phyloP scores from a whole-genome alignment of 1,284 basidiomycete genomes.

The Ustilago shanxiensis region DNA sequence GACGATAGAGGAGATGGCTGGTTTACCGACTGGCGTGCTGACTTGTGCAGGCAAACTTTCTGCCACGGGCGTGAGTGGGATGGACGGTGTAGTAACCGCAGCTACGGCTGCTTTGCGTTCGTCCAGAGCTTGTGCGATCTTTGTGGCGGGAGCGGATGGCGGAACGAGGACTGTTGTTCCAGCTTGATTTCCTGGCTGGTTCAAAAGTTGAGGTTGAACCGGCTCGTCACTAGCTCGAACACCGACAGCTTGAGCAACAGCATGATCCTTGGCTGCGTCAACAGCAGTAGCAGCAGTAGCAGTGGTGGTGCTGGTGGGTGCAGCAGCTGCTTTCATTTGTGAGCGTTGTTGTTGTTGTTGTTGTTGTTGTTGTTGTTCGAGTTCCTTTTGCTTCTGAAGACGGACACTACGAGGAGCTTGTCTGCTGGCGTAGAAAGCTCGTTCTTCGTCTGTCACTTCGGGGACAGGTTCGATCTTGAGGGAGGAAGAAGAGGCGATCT shows the following conservation, averaged over 20 bases:
- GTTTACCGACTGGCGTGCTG: conserved; percentile 27
- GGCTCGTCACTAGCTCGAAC: conserved; percentile 43
- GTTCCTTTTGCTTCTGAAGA: conserved; percentile 40
- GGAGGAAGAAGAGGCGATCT: conserved; percentile 24
- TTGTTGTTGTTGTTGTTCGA: conserved; percentile 30
- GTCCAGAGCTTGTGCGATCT: conserved; percentile 38
- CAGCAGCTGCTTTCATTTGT: conserved; percentile 1
- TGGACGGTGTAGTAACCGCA: conserved; percentile 10
- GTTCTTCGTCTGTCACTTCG: conserved; percentile 53
- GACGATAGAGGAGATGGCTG: conserved; percentile 53
- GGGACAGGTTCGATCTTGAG: conserved; percentile 46
- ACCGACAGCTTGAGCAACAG: conserved; percentile 13
- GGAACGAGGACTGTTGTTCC: conserved; percentile 28
- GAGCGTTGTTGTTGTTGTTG: conserved; percentile 21
- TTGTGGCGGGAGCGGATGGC: conserved; percentile 21
- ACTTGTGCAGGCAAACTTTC: conserved; percentile 31
- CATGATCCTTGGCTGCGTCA: conserved; percentile 6
- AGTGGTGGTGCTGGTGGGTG: background rate
- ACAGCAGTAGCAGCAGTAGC: conserved; percentile 6
- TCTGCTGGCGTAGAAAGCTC: conserved; percentile 49
- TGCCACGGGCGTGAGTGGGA: conserved; percentile 21
- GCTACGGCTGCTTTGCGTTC: conserved; percentile 43
- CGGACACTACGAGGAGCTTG: conserved; percentile 55
- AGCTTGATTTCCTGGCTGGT: conserved; percentile 42
- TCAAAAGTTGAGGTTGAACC: conserved; percentile 26